Conservation (phyloP, 345 rosid genomes). For the Syzygium aqueum region DNA sequence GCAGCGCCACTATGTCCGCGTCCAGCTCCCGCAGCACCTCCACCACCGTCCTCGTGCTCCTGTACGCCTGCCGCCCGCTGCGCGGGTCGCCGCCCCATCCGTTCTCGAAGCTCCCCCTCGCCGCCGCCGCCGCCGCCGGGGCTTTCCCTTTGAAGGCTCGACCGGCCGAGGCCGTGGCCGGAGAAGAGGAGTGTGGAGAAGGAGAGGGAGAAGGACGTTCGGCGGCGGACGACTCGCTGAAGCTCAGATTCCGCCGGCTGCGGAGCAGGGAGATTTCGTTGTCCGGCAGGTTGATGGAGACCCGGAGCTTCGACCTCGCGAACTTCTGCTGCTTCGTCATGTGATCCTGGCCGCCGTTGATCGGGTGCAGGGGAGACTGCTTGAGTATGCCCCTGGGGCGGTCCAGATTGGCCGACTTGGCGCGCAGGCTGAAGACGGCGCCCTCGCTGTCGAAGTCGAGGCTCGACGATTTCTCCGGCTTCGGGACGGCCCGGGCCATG, state of each 20-base stretch:
- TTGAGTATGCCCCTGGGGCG: constrained; percentile 79
- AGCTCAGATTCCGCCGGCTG: constrained; percentile 45
- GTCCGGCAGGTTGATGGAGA: constrained; percentile 86
- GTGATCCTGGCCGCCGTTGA: constrained; percentile 10
- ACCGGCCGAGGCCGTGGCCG: neutral
- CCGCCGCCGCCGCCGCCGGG: constrained; percentile 1
- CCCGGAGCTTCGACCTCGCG: constrained; percentile 72
- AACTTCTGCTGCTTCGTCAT: constrained; percentile 44
- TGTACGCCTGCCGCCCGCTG: constrained; percentile 6
- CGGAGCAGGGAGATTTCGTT: constrained; percentile 75
- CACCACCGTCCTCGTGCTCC: constrained; percentile 44
- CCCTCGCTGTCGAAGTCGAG: constrained; percentile 15
- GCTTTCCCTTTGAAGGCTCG: constrained; percentile 9
- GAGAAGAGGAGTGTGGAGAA: neutral
- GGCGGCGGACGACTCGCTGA: constrained; percentile 17
- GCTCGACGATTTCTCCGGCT: constrained; percentile 18
- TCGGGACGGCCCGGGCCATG: constrained; percentile 84
- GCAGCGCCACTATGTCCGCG: constrained; percentile 83
- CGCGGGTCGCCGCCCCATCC: neutral
- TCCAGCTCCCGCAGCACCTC: constrained; percentile 76
- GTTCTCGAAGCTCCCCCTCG: constrained; percentile 1
- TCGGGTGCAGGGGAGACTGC: constrained; percentile 57
- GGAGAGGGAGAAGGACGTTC: neutral
- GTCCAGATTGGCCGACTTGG: constrained; percentile 39
- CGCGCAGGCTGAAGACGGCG: constrained; percentile 9